These are phyloP conservation scores for Pichia cactophila DNA, from an alignment of 1,139 yeast species.

Conservation along the genomic window DNA sequence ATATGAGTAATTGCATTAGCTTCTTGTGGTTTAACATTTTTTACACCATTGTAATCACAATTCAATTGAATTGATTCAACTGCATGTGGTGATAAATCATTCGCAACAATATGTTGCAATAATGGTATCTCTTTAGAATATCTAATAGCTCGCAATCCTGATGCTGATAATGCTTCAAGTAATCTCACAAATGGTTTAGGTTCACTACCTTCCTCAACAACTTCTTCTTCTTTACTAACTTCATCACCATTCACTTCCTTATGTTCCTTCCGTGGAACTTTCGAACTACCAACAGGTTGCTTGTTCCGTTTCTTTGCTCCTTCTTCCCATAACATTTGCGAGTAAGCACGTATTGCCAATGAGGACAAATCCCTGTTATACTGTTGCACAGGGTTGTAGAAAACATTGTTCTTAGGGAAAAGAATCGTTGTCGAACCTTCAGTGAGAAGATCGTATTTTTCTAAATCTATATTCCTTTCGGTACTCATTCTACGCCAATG, in stretches of 20 bases:
- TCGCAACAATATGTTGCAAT: conserved; percentile 69
- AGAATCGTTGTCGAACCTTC: conserved; percentile 82
- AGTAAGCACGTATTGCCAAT: conserved; percentile 81
- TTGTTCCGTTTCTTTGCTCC: conserved; percentile 26
- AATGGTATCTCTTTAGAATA: conserved; percentile 85
- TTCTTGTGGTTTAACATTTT: conserved; percentile 52
- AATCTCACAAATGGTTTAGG: conserved; percentile 39
- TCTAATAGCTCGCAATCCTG: conserved; percentile 89
- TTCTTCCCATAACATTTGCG: conserved; percentile 43
- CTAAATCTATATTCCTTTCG: conserved; percentile 4
- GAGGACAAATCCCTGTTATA: conserved; percentile 89
- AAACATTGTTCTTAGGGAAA: conserved; percentile 75
- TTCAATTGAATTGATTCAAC: conserved; percentile 75
- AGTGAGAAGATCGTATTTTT: conserved; percentile 20
- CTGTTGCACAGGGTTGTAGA: conserved; percentile 94
- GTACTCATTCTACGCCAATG: background rate
- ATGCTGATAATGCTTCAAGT: conserved; percentile 87
- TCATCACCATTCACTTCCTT: conserved; percentile 13
- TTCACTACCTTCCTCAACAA: conserved; percentile 9
- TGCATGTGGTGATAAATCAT: conserved; percentile 80
- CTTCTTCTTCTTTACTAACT: conserved; percentile 6
- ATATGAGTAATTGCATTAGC: conserved; percentile 87
- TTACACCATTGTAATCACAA: conserved; percentile 56
- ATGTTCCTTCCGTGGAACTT: conserved; percentile 15
- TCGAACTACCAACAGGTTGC: conserved; percentile 19